A percentile compares a stretch with the other conserved stretches of the same genome.
Evolutionary conservation across 345 rosid species (phyloP).

Genomic region (Hibiscus mutabilis): DNA sequence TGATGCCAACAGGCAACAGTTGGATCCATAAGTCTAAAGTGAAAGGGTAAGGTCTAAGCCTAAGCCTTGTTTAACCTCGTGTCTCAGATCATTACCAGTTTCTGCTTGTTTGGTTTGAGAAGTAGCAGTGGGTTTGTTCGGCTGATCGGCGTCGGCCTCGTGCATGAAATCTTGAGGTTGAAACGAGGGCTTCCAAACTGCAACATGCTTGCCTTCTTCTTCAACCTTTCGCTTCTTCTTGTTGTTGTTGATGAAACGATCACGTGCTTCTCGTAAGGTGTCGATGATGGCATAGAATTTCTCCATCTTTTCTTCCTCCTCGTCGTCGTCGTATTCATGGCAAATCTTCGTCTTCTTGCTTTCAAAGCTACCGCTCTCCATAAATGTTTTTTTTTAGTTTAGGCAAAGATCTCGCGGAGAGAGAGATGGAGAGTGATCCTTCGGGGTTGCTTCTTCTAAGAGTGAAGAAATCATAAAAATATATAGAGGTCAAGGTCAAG

Average conservation of each 20-base stretch:
- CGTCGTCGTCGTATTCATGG: neutral
- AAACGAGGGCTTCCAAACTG: neutral
- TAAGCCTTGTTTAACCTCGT: neutral
- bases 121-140: neutral
- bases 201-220: neutral
- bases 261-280: constrained; percentile 30
- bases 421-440: neutral
- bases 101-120: neutral
- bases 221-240: neutral
- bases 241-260: constrained; percentile 11
- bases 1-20: too few relatives aligned
- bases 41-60: constrained; percentile 7
- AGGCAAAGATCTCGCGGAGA: too few relatives aligned
- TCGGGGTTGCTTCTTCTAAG: constrained; percentile 21
- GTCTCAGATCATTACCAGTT: neutral
- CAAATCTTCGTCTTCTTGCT: constrained; percentile 26
- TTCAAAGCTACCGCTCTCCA: constrained; percentile 16
- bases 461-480: neutral
- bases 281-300: constrained; percentile 31
- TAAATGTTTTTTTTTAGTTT: neutral
- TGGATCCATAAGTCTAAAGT: neutral
- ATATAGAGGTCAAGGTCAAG: neutral
- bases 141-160: neutral
- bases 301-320: constrained; percentile 26
- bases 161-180: constrained; percentile 6